These are phyloP conservation scores for Leccinum subgranulosum DNA, from an alignment of 768 basidiomycete species.

Conservation along the genomic window DNA sequence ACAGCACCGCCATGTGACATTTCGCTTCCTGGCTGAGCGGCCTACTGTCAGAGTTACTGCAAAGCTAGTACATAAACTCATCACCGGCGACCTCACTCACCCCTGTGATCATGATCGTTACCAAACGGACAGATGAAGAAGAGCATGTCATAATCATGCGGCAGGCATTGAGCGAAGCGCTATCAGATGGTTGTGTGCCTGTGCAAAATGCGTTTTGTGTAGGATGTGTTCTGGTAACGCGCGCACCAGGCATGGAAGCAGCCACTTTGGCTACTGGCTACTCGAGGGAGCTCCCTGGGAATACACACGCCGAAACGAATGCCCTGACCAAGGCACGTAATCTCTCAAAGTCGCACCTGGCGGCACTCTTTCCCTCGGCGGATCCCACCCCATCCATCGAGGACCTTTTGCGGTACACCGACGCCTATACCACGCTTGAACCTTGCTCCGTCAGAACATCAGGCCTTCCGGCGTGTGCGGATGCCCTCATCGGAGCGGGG, in stretches of 20 bases:
- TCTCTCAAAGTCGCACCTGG: slow-evolving; percentile 45
- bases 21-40: no score
- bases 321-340: slow-evolving; percentile 68
- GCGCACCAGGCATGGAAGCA: slow-evolving; percentile 39
- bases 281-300: slow-evolving; percentile 88
- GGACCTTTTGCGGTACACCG: slow-evolving; percentile 53
- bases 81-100: background rate
- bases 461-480: slow-evolving; percentile 81
- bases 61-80: no score
- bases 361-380: slow-evolving; percentile 39
- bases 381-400: slow-evolving; percentile 32
- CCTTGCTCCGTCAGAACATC: slow-evolving; percentile 91
- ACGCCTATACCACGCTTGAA: slow-evolving; percentile 95
- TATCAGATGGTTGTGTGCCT: slow-evolving; percentile 55
- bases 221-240: slow-evolving; percentile 72
- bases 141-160: slow-evolving; percentile 47
- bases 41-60: no score
- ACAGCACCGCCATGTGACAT: no score
- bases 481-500: slow-evolving; percentile 70
- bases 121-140: slow-evolving; percentile 6
- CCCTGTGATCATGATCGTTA: background rate
- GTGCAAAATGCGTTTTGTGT: slow-evolving; percentile 83
- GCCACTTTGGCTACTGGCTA: slow-evolving; percentile 74
- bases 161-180: slow-evolving; percentile 67
- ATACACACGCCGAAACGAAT: slow-evolving; percentile 97